Evolutionary conservation across 2,329 filamentous ascomycete species (phyloP).

Genomic region (Diaporthe australafricana): DNA sequence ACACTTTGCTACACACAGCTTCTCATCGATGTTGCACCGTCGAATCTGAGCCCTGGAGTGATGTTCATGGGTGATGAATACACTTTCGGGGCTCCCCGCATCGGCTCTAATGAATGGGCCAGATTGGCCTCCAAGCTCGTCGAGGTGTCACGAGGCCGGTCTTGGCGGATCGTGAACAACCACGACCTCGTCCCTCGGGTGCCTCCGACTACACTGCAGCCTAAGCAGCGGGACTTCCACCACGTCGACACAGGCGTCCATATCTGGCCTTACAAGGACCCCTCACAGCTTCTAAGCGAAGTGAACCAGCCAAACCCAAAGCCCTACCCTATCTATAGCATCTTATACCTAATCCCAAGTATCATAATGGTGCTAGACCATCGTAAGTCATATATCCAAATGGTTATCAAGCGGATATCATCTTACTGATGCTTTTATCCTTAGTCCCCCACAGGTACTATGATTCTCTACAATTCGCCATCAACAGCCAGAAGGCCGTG

Average conservation of each 20-base stretch:
- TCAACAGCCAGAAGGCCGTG: background rate
- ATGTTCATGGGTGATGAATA: background rate
- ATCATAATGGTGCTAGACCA: constrained; percentile 3
- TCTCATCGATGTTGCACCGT: background rate
- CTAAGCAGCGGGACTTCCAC: background rate
- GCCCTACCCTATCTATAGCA: background rate
- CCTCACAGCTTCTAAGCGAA: background rate
- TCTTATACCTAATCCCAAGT: background rate
- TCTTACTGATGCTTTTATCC: background rate
- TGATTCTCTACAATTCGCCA: background rate
- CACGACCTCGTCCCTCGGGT: background rate
- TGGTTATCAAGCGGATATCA: background rate
- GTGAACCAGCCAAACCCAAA: background rate
- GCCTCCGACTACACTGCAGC: background rate
- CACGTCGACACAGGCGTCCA: background rate
- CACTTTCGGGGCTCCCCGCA: constrained; percentile 3
- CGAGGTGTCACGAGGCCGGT: background rate
- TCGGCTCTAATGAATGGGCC: background rate
- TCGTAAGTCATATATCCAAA: background rate
- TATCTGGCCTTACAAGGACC: background rate
- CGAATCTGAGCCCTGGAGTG: background rate
- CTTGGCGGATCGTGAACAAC: constrained; percentile 4
- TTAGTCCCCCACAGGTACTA: background rate
- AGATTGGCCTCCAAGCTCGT: background rate
- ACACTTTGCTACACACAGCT: constrained; percentile 2